Evolutionary conservation across 2,329 filamentous ascomycete genomes (phyloP).

Genomic region (Curvularia sp.): DNA sequence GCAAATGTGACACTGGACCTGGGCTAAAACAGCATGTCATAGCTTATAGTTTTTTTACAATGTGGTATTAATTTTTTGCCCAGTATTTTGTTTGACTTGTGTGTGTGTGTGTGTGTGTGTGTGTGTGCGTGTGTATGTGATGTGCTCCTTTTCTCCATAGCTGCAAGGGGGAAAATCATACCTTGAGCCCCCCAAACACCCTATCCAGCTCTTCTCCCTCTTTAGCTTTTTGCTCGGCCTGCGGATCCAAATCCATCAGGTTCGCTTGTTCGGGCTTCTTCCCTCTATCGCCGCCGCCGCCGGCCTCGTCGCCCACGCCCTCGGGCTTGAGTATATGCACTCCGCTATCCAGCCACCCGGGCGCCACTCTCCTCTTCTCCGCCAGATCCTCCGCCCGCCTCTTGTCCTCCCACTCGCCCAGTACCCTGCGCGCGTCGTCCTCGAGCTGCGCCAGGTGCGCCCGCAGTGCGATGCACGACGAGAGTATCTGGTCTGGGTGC

Average conservation of each 20-base stretch:
- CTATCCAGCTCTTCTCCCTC: conserved; percentile 66
- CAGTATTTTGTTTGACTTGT: not conserved
- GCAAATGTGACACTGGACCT: conserved; percentile 17
- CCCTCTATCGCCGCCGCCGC: conserved; percentile 59
- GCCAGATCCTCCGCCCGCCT: conserved; percentile 72
- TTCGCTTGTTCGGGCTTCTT: conserved; percentile 24
- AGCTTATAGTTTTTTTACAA: conserved; percentile 29
- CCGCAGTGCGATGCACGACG: conserved; percentile 79
- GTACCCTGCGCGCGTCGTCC: conserved; percentile 70
- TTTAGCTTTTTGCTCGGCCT: conserved; percentile 49
- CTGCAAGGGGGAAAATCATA: conserved; percentile 2
- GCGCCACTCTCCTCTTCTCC: conserved; percentile 80
- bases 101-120: not conserved
- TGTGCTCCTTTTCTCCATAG: too few relatives aligned
- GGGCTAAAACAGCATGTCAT: conserved; percentile 23
- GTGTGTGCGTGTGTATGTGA: not conserved
- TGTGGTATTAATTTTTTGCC: conserved; percentile 41
- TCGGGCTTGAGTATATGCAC: conserved; percentile 71
- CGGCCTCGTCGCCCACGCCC: conserved; percentile 49
- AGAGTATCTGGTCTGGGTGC: conserved; percentile 81
- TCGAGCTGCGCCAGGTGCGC: conserved; percentile 75
- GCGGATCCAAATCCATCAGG: conserved; percentile 31
- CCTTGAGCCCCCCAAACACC: conserved; percentile 72
- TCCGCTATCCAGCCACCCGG: conserved; percentile 80
- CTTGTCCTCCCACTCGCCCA: conserved; percentile 73